Evolutionary conservation across 2,329 filamentous ascomycete genomes (phyloP).

Genomic region (Aspergillus latus): DNA sequence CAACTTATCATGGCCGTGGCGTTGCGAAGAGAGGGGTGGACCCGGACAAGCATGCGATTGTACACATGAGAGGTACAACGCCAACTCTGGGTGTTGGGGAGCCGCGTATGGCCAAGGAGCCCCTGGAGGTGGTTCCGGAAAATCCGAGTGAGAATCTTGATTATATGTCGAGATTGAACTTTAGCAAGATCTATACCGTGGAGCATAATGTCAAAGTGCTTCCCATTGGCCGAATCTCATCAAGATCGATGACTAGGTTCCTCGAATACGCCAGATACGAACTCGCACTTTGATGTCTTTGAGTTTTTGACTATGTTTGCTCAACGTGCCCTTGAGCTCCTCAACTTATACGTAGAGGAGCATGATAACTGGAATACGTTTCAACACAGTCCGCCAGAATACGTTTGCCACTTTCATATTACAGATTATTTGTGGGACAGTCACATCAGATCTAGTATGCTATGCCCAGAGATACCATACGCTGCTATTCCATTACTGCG

Average conservation of each 20-base stretch:
- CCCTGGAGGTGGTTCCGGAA: constrained; percentile 35
- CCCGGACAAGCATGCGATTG: constrained; percentile 38
- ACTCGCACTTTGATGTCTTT: background rate
- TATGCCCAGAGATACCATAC: background rate
- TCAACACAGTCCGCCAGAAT: too few species aligned
- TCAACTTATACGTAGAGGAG: background rate
- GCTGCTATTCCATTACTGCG: background rate
- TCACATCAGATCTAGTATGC: background rate
- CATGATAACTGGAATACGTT: background rate
- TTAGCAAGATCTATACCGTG: constrained; percentile 43
- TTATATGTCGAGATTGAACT: constrained; percentile 41
- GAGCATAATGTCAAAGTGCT: constrained; percentile 47
- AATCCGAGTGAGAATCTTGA: constrained; percentile 27
- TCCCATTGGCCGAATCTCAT: constrained; percentile 37
- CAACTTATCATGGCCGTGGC: constrained; percentile 41
- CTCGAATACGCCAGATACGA: constrained; percentile 20
- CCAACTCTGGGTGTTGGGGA: constrained; percentile 27
- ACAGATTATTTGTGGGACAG: constrained; percentile 1
- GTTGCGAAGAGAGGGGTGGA: constrained; percentile 39
- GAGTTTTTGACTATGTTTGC: background rate
- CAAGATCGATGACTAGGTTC: constrained; percentile 28
- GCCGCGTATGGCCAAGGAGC: constrained; percentile 34
- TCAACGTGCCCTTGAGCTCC: background rate
- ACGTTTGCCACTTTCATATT: background rate
- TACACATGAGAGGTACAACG: constrained; percentile 31